phyloP scores from a whole-genome alignment of 179 eudicot genomes.

The Spergularia azorica region DNA sequence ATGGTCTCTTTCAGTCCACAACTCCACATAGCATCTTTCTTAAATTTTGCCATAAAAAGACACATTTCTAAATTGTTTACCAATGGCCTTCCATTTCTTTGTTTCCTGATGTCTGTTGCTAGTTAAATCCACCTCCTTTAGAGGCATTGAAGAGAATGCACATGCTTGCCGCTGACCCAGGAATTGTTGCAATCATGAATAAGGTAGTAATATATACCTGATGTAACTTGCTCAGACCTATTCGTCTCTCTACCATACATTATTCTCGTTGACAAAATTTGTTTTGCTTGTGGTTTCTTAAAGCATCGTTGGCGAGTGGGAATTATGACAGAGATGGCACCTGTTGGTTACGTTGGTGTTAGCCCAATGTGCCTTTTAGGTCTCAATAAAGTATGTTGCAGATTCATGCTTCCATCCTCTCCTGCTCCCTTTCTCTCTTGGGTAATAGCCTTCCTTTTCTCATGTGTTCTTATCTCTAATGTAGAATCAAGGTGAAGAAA shows the following conservation, averaged over 20 bases:
- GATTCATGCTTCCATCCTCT: neutral
- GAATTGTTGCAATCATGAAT: slow-evolving; percentile 91
- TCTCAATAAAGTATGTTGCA: slow-evolving; percentile 63
- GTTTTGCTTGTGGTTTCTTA: slow-evolving; percentile 24
- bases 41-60: neutral
- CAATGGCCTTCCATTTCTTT: slow-evolving; percentile 15
- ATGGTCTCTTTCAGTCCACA: neutral
- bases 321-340: slow-evolving; percentile 98
- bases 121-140: slow-evolving; percentile 84
- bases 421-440: neutral
- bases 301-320: slow-evolving; percentile 98
- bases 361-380: slow-evolving; percentile 86
- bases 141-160: slow-evolving; percentile 89
- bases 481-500: slow-evolving; percentile 91
- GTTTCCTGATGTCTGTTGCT: slow-evolving; percentile 13
- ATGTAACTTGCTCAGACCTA: neutral
- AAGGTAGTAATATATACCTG: slow-evolving; percentile 54
- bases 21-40: neutral
- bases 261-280: slow-evolving; percentile 28
- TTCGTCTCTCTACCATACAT: neutral
- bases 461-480: slow-evolving; percentile 31
- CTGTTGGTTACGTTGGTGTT: slow-evolving; percentile 88
- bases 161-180: slow-evolving; percentile 94
- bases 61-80: neutral
- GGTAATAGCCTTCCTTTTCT: slow-evolving; percentile 2